Conservation (phyloP, 768 basidiomycete species). For the Trametes meyenii region DNA sequence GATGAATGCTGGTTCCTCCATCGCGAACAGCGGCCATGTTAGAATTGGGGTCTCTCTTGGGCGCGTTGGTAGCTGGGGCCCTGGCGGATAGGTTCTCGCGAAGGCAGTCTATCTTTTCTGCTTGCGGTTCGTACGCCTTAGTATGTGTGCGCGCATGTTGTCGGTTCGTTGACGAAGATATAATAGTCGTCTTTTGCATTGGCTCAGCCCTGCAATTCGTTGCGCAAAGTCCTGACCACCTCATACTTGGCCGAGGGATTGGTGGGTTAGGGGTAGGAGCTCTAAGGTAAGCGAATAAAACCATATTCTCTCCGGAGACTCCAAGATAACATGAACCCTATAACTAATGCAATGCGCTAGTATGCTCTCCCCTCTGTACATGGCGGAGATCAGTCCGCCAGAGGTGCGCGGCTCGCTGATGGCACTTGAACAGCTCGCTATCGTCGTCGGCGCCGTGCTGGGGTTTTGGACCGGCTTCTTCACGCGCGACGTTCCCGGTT, state of each 20-base stretch:
- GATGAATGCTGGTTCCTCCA: not conserved
- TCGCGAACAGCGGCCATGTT: constrained; percentile 63
- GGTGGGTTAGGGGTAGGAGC: constrained; percentile 81
- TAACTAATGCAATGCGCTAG: constrained; percentile 36
- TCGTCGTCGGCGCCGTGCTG: constrained; percentile 78
- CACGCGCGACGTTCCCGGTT: constrained; percentile 65
- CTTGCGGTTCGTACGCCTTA: constrained; percentile 55
- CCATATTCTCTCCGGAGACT: not conserved
- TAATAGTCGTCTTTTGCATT: constrained; percentile 65
- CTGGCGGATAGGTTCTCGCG: constrained; percentile 71
- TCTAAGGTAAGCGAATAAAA: constrained; percentile 39
- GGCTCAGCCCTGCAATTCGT: constrained; percentile 72
- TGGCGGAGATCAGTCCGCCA: constrained; percentile 83
- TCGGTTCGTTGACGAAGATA: not conserved
- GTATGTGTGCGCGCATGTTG: not conserved
- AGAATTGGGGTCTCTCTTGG: constrained; percentile 79
- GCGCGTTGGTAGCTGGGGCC: constrained; percentile 67
- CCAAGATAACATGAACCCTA: not conserved
- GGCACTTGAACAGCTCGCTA: constrained; percentile 79
- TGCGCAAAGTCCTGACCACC: constrained; percentile 55
- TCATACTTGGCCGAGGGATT: constrained; percentile 71
- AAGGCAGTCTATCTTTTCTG: constrained; percentile 63
- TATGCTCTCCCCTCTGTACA: constrained; percentile 81
- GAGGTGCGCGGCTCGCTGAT: constrained; percentile 79
- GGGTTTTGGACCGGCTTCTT: constrained; percentile 84